Conservation (phyloP, 129 eudicot species). For the Silybum marianum region DNA sequence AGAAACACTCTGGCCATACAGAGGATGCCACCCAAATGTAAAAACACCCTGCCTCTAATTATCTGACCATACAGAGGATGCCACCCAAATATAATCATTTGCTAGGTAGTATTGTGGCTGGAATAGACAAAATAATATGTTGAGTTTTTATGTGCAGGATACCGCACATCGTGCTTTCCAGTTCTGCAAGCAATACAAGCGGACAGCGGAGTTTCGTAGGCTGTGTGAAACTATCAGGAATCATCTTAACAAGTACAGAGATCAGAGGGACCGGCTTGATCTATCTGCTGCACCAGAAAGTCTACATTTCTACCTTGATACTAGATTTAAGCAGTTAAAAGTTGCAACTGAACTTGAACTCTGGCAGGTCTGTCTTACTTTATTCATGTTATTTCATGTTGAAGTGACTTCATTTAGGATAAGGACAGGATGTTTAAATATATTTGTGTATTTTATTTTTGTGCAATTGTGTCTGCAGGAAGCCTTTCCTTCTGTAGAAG, state of each 20-base stretch:
- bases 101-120: not conserved
- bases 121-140: not conserved
- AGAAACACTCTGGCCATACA: not conserved
- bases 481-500: constrained; percentile 97
- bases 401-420: not conserved
- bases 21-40: not conserved
- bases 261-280: constrained; percentile 95
- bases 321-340: constrained; percentile 91
- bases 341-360: constrained; percentile 97
- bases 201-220: constrained; percentile 87
- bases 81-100: not conserved
- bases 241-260: constrained; percentile 92
- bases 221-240: constrained; percentile 95
- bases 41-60: no score
- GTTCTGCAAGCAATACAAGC: constrained; percentile 94
- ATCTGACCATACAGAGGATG: no score
- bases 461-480: constrained; percentile 50
- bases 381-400: not conserved
- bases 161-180: constrained; percentile 96
- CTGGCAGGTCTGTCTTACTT: constrained; percentile 75
- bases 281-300: constrained; percentile 88
- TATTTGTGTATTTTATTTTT: not conserved
- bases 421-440: not conserved
- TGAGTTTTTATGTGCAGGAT: constrained; percentile 45
- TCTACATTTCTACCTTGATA: constrained; percentile 85